phyloP scores from a whole-genome alignment of 257 asterid species.

The Osmanthus fragrans region DNA sequence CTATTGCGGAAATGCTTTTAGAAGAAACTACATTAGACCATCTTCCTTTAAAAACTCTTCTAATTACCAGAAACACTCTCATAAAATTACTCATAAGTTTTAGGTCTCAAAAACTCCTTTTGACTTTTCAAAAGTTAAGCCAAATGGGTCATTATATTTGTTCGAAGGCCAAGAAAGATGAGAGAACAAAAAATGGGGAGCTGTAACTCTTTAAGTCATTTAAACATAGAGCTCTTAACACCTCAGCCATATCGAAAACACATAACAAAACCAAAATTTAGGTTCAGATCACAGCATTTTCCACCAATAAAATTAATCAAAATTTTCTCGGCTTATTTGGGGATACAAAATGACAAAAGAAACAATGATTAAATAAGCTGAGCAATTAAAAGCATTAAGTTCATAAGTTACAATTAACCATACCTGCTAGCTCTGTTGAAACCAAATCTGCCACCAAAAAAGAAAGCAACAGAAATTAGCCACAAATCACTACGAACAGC shows the following conservation, averaged over 20 bases:
- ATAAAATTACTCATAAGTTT: too few species aligned
- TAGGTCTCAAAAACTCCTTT: too few species aligned
- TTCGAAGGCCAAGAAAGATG: background rate
- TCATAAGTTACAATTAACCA: constrained; percentile 11
- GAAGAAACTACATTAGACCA: too few species aligned
- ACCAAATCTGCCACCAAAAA: constrained; percentile 75
- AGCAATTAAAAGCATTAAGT: background rate
- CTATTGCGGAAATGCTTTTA: too few species aligned
- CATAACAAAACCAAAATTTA: background rate
- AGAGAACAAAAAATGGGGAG: background rate
- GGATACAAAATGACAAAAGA: constrained; percentile 11
- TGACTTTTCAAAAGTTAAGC: too few species aligned
- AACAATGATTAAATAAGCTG: background rate
- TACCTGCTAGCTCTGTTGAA: constrained; percentile 74
- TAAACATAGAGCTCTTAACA: constrained; percentile 12
- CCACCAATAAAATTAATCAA: constrained; percentile 4
- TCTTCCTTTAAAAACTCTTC: too few species aligned
- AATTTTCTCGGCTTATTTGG: background rate
- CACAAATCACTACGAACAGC: constrained; percentile 85
- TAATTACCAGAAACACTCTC: too few species aligned
- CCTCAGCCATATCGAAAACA: background rate
- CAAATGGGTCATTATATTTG: background rate
- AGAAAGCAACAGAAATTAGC: constrained; percentile 75
- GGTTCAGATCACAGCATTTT: constrained; percentile 6
- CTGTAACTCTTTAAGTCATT: background rate